Conservation (phyloP, 2,329 filamentous ascomycete genomes). For the Drechslerella coelobrocha region DNA sequence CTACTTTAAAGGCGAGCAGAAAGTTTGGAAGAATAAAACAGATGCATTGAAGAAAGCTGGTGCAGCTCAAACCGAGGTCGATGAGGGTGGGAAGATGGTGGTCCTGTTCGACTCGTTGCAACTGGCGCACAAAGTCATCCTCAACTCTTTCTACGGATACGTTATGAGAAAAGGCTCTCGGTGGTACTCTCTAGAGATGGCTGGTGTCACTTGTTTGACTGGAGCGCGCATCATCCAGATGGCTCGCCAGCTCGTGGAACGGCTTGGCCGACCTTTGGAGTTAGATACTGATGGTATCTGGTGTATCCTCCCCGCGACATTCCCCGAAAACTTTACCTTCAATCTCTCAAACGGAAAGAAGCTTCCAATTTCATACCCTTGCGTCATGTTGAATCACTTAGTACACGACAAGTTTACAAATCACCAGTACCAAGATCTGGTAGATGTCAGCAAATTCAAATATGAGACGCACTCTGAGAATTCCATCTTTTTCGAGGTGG, state of each 20-base stretch:
- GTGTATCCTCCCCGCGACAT: conserved; percentile 96
- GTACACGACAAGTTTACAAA: conserved; percentile 96
- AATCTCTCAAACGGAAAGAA: conserved; percentile 97
- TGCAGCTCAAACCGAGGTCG: conserved; percentile 76
- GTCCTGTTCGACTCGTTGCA: conserved; percentile 94
- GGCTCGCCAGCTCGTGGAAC: conserved; percentile 89
- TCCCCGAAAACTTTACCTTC: conserved; percentile 95
- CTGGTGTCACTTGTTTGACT: conserved; percentile 94
- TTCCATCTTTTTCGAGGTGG: conserved; percentile 98
- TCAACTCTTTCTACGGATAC: conserved; percentile 99
- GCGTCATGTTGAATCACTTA: conserved; percentile 97
- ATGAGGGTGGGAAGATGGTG: conserved; percentile 98
- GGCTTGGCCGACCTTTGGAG: conserved; percentile 89
- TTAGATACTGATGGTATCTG: conserved; percentile 98
- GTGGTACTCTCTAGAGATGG: conserved; percentile 99
- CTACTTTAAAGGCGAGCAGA: conserved; percentile 97
- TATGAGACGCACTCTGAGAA: conserved; percentile 99
- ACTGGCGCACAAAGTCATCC: conserved; percentile 96
- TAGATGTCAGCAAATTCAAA: conserved; percentile 78
- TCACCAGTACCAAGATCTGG: conserved; percentile 91
- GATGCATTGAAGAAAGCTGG: conserved; percentile 83
- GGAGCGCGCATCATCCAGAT: conserved; percentile 97
- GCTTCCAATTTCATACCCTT: conserved; percentile 93
- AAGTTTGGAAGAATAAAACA: conserved; percentile 97
- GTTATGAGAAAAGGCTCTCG: conserved; percentile 98